A percentile compares a stretch with the other conserved stretches of the same genome.
phyloP scores from a whole-genome alignment of 345 rosid genomes.

The Zanthoxylum bungeanum region DNA sequence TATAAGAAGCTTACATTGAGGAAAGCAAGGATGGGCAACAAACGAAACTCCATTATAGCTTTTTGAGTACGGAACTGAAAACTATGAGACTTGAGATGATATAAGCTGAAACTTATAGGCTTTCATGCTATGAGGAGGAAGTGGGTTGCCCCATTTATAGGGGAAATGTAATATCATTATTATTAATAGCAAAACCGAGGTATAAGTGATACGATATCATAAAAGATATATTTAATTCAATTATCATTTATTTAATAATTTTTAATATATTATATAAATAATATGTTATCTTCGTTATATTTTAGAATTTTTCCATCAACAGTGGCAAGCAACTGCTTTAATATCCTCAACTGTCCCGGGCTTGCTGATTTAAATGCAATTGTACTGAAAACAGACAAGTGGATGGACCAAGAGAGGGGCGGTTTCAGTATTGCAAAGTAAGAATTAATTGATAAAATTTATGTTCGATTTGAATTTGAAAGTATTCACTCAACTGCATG shows the following conservation, averaged over 20 bases:
- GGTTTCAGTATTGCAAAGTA: too few species aligned
- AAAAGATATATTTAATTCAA: too few species aligned
- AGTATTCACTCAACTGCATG: not conserved
- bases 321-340: conserved; percentile 9
- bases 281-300: too few species aligned
- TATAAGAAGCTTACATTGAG: conserved; percentile 25
- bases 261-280: too few species aligned
- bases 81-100: not conserved
- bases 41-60: conserved; percentile 31
- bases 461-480: not conserved
- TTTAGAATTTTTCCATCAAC: conserved; percentile 1
- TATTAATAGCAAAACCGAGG: too few species aligned
- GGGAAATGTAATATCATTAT: not conserved
- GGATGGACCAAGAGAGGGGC: conserved; percentile 3
- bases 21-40: conserved; percentile 26
- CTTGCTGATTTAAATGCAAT: conserved; percentile 28
- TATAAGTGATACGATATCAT: too few species aligned
- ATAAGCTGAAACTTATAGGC: not conserved
- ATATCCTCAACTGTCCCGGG: conserved; percentile 44
- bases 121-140: conserved; percentile 12
- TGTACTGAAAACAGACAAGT: conserved; percentile 10
- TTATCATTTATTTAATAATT: too few species aligned
- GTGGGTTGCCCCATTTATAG: conserved; percentile 20
- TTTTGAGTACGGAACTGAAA: not conserved
- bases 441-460: not conserved